Evolutionary conservation across 2,329 filamentous ascomycete species (phyloP).

Genomic region (Macrophomina phaseolina): DNA sequence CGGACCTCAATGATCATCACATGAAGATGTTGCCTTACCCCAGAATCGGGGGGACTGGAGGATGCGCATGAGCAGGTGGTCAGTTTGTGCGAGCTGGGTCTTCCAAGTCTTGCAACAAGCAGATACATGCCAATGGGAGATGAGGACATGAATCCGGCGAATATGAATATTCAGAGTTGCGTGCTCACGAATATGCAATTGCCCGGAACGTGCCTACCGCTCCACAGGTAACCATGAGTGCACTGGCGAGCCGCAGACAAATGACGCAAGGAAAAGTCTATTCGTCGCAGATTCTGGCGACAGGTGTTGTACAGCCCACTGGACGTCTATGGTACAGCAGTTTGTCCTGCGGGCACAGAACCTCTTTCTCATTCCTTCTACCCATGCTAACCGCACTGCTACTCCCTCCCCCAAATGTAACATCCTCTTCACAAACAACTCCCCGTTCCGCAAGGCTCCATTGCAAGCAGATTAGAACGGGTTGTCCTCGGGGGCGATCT

Average conservation of each 20-base stretch:
- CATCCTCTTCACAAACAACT: too few relatives aligned
- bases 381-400: background rate
- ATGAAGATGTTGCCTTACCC: slow-evolving; percentile 6
- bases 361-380: slow-evolving; percentile 10
- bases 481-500: slow-evolving; percentile 69
- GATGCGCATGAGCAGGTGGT: background rate
- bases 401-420: background rate
- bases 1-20: slow-evolving; percentile 2
- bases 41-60: background rate
- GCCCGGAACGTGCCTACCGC: too few relatives aligned
- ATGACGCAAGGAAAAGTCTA: slow-evolving; percentile 22
- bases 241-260: background rate
- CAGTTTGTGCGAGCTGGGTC: background rate
- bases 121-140: too few relatives aligned
- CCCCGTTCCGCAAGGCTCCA: background rate
- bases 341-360: slow-evolving; percentile 13
- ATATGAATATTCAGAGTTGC: too few relatives aligned
- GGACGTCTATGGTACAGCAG: slow-evolving; percentile 16
- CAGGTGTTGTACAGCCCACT: slow-evolving; percentile 20
- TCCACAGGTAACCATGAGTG: too few relatives aligned
- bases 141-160: too few relatives aligned
- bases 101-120: too few relatives aligned
- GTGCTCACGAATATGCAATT: too few relatives aligned
- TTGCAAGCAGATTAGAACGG: slow-evolving; percentile 50
- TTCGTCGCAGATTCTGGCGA: slow-evolving; percentile 12